A percentile compares a stretch with the other conserved stretches of the same genome.
phyloP scores from a whole-genome alignment of 2,329 filamentous ascomycete species.

The Thermochaetoides dissita region DNA sequence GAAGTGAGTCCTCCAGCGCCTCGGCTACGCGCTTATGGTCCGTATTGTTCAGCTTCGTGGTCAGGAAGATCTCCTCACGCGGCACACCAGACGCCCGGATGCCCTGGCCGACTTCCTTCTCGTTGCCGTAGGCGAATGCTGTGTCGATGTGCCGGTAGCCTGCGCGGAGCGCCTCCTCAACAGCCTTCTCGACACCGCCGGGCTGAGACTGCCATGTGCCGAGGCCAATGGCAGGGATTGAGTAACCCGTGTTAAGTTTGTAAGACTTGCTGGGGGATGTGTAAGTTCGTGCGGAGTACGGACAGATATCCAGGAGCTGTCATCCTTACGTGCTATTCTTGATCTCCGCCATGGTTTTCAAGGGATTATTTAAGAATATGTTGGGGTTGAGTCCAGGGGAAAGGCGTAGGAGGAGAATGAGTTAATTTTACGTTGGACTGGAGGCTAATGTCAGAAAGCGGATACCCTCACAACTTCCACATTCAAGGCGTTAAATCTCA shows the following conservation, averaged over 20 bases:
- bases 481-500: background rate
- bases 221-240: slow-evolving; percentile 64
- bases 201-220: slow-evolving; percentile 68
- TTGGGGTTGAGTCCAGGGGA: background rate
- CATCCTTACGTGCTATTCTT: slow-evolving; percentile 11
- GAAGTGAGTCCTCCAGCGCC: slow-evolving; percentile 45
- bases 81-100: slow-evolving; percentile 51
- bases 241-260: slow-evolving; percentile 60
- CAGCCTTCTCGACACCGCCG: slow-evolving; percentile 54
- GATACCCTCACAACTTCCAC: slow-evolving; percentile 1
- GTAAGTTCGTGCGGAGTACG: background rate
- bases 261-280: slow-evolving; percentile 35
- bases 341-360: slow-evolving; percentile 7
- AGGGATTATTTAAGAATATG: background rate
- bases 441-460: too few relatives aligned
- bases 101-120: slow-evolving; percentile 51
- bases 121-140: slow-evolving; percentile 66
- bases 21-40: slow-evolving; percentile 58
- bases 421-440: background rate
- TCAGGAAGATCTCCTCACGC: slow-evolving; percentile 55
- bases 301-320: too few relatives aligned
- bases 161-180: slow-evolving; percentile 50
- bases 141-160: slow-evolving; percentile 70
- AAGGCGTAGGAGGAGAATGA: background rate
- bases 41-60: slow-evolving; percentile 72